Base-by-base conservation (phyloP, 2,329 filamentous ascomycete species). In the Chaetoscypha palmicola region DNA sequence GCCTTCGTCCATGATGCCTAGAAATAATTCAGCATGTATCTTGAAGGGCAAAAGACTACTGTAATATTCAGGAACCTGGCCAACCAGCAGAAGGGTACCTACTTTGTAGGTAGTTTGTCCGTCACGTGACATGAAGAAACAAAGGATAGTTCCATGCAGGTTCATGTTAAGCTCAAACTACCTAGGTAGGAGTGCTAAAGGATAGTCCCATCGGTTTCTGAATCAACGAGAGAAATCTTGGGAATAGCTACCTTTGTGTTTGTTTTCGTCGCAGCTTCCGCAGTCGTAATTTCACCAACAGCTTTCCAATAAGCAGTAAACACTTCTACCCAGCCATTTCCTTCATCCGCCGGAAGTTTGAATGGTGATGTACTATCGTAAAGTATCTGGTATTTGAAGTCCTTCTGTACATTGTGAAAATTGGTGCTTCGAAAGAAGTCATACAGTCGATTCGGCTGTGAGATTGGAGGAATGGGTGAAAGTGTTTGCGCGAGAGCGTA, bases 291-390 rank as follows among this genome's bases (percentile, higher is more conserved):
- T 56, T 86, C 81, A 23, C 80, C 81, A 30, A 85, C 67, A 19
- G 86, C 86, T 57, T 84, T 88, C 88, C 90, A 96, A 61, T 90
- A 95, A 16, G 78, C 72, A 26, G 75, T 70, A 60, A 90, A 94
- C 22, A 97, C 80, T 30, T 95, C 90, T 0, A 83, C 72, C 92
- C 92, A 98, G n/a, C 81, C 83, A 46, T 74, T 76, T 19, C 78
- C 70, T 66, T 95, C 87, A 31, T 81, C 74, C 31, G 33, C 20
- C 5, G 54, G 34, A n/a, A 60, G 40, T 19, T 52, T 58, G 39
- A 58, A 48, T 5, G 51, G 41, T 9, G 43, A 42, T 69, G 72
- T 20, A 70, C 67, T 43, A 72, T 73, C 79, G 53, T 82, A 79
- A 47, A 91, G 77, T 45, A 92, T 73, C 35, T 68, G 65, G 58